Conservation (phyloP, 2,329 filamentous ascomycete genomes). For the Epichloe typhina region DNA sequence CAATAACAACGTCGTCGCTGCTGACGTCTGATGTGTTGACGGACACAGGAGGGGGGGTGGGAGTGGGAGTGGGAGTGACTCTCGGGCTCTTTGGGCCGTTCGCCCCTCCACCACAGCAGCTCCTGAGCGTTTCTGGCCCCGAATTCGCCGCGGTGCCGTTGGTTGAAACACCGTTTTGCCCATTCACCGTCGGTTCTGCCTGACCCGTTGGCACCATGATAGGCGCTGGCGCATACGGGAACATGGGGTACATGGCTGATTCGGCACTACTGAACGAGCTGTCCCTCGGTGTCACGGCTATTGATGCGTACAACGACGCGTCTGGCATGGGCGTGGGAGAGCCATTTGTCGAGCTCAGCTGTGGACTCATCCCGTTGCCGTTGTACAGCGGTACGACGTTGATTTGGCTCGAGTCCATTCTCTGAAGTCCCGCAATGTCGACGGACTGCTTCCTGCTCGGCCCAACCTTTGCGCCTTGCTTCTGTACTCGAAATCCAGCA, state of each 20-base stretch:
- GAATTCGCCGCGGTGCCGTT: conserved; percentile 8
- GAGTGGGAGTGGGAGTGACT: not conserved
- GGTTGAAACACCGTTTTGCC: conserved; percentile 9
- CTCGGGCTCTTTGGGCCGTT: conserved; percentile 1
- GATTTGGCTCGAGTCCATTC: conserved; percentile 39
- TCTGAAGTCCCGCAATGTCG: conserved; percentile 33
- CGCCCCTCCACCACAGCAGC: conserved; percentile 13
- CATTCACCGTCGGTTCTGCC: conserved; percentile 11
- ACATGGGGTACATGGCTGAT: conserved; percentile 19
- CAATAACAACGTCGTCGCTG: not conserved
- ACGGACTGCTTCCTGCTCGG: conserved; percentile 34
- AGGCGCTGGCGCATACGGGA: conserved; percentile 17
- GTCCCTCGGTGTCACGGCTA: conserved; percentile 16
- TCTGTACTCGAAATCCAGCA: conserved; percentile 32
- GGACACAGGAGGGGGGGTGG: not conserved
- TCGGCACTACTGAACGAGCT: conserved; percentile 12
- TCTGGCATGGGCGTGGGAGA: conserved; percentile 9
- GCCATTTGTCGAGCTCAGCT: conserved; percentile 11
- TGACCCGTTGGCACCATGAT: conserved; percentile 10
- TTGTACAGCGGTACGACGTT: conserved; percentile 30
- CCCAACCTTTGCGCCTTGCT: conserved; percentile 23
- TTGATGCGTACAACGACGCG: conserved; percentile 14
- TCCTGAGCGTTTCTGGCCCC: conserved; percentile 5
- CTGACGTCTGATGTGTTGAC: conserved; percentile 7
- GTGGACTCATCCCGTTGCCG: conserved; percentile 14